These are phyloP conservation scores for Adenanthera pavonina DNA, from an alignment of 306 rosid genomes.

Conservation along the genomic window DNA sequence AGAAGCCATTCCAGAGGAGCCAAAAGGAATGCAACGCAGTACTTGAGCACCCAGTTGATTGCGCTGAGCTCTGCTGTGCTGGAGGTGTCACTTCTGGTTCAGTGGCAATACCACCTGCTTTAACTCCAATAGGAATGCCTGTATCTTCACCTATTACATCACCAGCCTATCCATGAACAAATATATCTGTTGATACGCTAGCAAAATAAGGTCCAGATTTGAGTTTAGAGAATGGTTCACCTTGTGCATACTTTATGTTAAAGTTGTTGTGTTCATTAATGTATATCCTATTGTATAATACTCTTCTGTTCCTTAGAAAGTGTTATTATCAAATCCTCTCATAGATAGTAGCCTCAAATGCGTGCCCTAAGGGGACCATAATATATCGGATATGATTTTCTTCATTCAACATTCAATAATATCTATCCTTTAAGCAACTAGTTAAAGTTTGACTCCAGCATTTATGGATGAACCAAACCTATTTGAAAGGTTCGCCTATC, in stretches of 20 bases:
- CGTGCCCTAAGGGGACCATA: background rate
- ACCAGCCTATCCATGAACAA: constrained; percentile 57
- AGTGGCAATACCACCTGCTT: constrained; percentile 55
- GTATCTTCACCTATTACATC: constrained; percentile 57
- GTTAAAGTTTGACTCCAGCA: too few species aligned
- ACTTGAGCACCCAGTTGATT: constrained; percentile 58
- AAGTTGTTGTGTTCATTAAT: constrained; percentile 31
- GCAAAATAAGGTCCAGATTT: constrained; percentile 46
- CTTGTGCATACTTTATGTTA: constrained; percentile 35
- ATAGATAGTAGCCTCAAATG: background rate
- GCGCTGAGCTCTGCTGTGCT: constrained; percentile 53
- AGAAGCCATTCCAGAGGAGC: constrained; percentile 59
- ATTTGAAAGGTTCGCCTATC: too few species aligned
- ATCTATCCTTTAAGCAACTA: too few species aligned
- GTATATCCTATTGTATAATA: constrained; percentile 28
- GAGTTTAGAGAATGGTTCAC: constrained; percentile 35
- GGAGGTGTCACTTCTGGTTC: constrained; percentile 34
- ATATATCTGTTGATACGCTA: constrained; percentile 28
- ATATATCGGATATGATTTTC: background rate
- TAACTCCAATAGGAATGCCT: constrained; percentile 52
- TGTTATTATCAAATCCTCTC: background rate
- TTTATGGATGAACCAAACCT: too few species aligned
- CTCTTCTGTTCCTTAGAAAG: constrained; percentile 21
- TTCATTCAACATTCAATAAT: too few species aligned
- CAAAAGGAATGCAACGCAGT: constrained; percentile 49